Conservation (phyloP, 2,329 filamentous ascomycete species). For the Neonectria faginata region DNA sequence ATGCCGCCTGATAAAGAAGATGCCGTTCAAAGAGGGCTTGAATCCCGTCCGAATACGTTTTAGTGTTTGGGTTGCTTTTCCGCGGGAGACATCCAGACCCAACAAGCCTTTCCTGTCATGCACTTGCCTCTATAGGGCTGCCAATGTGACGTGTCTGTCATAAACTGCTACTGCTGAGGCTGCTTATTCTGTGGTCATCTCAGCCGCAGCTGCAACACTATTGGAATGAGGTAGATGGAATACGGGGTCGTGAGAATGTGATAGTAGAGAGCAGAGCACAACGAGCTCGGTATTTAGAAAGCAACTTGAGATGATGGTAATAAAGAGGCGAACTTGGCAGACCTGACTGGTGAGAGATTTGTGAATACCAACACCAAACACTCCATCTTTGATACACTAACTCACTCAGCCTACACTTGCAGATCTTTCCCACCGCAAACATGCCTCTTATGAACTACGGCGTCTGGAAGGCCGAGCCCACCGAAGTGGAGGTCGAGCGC, state of each 20-base stretch:
- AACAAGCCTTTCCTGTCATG: background rate
- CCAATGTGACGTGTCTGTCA: background rate
- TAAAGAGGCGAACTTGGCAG: background rate
- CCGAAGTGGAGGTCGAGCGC: slow-evolving; percentile 4
- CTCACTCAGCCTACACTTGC: background rate
- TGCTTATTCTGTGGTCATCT: slow-evolving; percentile 5
- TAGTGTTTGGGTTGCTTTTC: background rate
- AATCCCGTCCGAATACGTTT: background rate
- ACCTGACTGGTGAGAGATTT: background rate
- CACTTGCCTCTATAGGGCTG: background rate
- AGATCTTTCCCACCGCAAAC: background rate
- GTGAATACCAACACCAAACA: background rate
- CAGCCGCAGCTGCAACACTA: slow-evolving; percentile 4
- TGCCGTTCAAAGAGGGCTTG: background rate
- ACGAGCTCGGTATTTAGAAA: background rate
- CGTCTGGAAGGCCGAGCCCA: slow-evolving; percentile 26
- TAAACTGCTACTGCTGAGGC: background rate
- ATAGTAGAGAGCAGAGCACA: background rate
- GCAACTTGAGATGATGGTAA: background rate
- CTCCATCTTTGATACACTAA: background rate
- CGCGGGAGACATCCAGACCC: background rate
- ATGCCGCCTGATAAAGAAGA: background rate
- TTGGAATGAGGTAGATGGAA: background rate
- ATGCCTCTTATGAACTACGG: slow-evolving; percentile 30
- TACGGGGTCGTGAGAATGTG: background rate